Base-by-base conservation (phyloP, 2,329 filamentous ascomycete genomes). In the Aspergillus tanneri region DNA sequence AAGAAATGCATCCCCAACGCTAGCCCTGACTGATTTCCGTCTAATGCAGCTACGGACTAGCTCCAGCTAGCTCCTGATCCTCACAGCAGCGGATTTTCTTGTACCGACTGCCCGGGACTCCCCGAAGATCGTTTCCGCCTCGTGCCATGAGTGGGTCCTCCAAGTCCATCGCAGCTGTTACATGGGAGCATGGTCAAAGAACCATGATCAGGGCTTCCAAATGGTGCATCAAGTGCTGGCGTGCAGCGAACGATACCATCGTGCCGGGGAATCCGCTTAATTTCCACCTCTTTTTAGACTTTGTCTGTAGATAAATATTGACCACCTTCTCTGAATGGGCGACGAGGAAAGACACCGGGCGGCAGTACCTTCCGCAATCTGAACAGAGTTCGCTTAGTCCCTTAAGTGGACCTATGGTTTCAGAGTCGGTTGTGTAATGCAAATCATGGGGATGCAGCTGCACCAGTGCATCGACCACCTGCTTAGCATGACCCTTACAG, bases 371-470 rank as follows among this genome's bases (percentile, higher is more conserved):
- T 24, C 39, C 46, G 28, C 46, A 53, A 9, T 22, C 34, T 12
- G 28, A 18, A 32, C 46, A 53, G 19, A 47, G 14, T 12, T 53
- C 46, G 23, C 27, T 27, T 27, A 18, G 2, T 14, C 43, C 50
- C 22, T 18, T 24, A 11, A 53, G 22, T 10, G 23, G n/a, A 4
- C 43, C 39, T 22, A 53, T 42, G 28, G 14, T 18, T 21, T 51
- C 49, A 40, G 18, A 42, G 30, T 60, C 53, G 24, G 47, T 53
- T 2, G 41, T 32, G 43, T 40, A 56, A 6, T 24, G 38, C 16
- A 58, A 40, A 7, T 53, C 43, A 16, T 55, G 32, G 7, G 49
- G 54, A 41, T 56, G 48, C n/a, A 60, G 51, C 19, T 35, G 19
- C 18, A 55, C 34, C 3, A 60, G 38, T 19, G 50, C 50, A 1